Evolutionary conservation across 805 yeast species (phyloP), one percentile per base, ranked within the genome.

Genomic region (Candida easanensis): DNA sequence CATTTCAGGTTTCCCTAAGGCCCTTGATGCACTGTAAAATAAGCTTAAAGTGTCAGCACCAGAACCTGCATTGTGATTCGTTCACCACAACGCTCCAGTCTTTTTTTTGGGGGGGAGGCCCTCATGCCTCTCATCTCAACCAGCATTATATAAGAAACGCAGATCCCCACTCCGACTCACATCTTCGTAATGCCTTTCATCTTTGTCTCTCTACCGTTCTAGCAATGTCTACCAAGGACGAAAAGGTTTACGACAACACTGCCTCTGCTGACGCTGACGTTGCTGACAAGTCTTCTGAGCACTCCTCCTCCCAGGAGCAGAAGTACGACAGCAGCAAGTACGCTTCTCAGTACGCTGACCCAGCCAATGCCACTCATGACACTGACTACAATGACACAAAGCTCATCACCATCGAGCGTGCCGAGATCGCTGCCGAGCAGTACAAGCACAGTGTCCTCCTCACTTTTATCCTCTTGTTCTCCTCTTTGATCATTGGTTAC

Each of bases 401-500:
- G 31, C 36, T 38, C 25, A 32, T 38, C 31, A 33, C 32, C 23
- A 5, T 38, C 10, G 8, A 23, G 19, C 33, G 32, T 16, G 36
- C 41, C 13, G 41, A 38, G 19, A 16, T 38, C 18, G 35, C 76
- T 53, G 70, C 74, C 16, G 64, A 66, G 7, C 77, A 74, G 48
- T 76, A 74, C 53, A 50, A 37, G 18, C 43, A 63, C 17, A 47
- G 57, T 22, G 54, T 65, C 56, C 51, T 53, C 32, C 58, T 56
- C 38, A 72, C 68, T 38, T 48, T 58, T 4, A 36, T 67, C 1
- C 58, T 77, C 37, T 65, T 76, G 37, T 48, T 76, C 32, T 61
- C 73, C 33, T 67, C 76, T 5, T 76, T 79, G 49, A 42, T 71
- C 22, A 73, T 76, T 42, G 74, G 80, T 22, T 79, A 75, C 53